phyloP scores from a whole-genome alignment of 2,329 filamentous ascomycete genomes.

The Curvularia lunata region DNA sequence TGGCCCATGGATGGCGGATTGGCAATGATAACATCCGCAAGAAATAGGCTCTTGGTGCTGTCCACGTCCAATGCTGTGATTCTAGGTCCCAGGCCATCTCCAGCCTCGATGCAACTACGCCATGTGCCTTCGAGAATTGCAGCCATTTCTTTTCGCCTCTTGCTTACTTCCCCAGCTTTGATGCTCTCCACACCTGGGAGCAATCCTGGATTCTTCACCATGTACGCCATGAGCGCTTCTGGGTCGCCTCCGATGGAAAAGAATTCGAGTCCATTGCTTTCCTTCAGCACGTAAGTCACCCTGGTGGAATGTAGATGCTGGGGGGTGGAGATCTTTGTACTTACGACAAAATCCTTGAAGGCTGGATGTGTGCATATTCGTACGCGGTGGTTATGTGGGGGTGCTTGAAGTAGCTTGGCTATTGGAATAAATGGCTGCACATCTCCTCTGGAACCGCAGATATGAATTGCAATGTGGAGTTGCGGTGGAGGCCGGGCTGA shows the following conservation, averaged over 20 bases:
- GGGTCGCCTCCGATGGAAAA: constrained; percentile 46
- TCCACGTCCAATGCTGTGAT: constrained; percentile 22
- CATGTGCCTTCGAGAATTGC: constrained; percentile 45
- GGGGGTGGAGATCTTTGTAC: background rate
- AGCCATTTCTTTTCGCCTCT: constrained; percentile 37
- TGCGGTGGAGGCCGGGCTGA: constrained; percentile 13
- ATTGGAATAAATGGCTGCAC: constrained; percentile 67
- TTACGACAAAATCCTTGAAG: constrained; percentile 28
- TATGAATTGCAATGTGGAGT: constrained; percentile 63
- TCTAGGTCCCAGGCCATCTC: constrained; percentile 32
- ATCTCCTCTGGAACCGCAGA: constrained; percentile 61
- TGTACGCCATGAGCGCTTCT: constrained; percentile 57
- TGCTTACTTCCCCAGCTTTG: constrained; percentile 43
- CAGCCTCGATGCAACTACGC: constrained; percentile 50
- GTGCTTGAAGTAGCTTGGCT: constrained; percentile 55
- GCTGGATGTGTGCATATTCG: constrained; percentile 39
- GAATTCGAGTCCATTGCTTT: constrained; percentile 47
- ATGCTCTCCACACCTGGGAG: constrained; percentile 38
- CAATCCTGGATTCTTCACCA: constrained; percentile 58
- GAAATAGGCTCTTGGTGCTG: constrained; percentile 62
- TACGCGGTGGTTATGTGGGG: constrained; percentile 34
- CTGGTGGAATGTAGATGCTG: too few species aligned
- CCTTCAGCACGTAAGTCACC: constrained; percentile 8
- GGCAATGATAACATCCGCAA: constrained; percentile 64
- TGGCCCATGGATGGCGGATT: constrained; percentile 37